Evolutionary conservation across 176 grass and related monocot species (phyloP).

Genomic region (Raddia distichophylla): DNA sequence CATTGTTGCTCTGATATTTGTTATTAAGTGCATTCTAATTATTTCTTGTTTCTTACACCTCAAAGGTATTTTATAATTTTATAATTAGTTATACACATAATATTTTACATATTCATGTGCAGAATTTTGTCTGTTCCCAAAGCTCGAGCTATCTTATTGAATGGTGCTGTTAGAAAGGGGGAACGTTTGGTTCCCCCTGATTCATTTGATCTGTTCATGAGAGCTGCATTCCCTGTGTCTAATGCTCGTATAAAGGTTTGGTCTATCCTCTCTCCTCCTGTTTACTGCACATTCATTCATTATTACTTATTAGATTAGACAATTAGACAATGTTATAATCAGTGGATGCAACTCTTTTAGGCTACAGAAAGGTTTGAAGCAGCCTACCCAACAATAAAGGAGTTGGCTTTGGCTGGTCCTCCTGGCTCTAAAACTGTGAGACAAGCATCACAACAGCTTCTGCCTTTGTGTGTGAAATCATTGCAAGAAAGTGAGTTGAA

Average conservation of each 20-base stretch:
- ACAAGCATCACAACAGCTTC: constrained; percentile 85
- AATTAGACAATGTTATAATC: not conserved
- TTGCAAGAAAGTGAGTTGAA: constrained; percentile 88
- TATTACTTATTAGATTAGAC: too few relatives aligned
- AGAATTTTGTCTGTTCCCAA: constrained; percentile 77
- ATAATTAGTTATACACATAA: not conserved
- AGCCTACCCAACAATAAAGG: constrained; percentile 83
- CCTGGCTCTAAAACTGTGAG: constrained; percentile 86
- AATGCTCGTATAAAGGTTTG: constrained; percentile 70
- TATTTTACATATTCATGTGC: constrained; percentile 27
- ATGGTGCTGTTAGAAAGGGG: constrained; percentile 89
- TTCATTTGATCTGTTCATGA: constrained; percentile 81
- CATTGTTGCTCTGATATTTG: not conserved
- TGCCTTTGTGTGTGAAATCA: constrained; percentile 69
- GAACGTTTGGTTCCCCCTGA: constrained; percentile 76
- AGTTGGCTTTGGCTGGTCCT: constrained; percentile 81
- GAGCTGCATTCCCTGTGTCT: constrained; percentile 65
- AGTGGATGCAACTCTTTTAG: constrained; percentile 50
- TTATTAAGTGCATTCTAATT: not conserved
- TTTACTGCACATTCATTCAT: not conserved
- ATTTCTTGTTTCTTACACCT: not conserved
- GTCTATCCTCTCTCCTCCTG: constrained; percentile 8
- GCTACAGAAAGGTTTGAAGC: constrained; percentile 94
- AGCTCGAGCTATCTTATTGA: constrained; percentile 77
- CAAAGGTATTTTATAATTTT: not conserved